Base-by-base conservation (phyloP, 805 yeast species). In the Kodamaea restingae region DNA sequence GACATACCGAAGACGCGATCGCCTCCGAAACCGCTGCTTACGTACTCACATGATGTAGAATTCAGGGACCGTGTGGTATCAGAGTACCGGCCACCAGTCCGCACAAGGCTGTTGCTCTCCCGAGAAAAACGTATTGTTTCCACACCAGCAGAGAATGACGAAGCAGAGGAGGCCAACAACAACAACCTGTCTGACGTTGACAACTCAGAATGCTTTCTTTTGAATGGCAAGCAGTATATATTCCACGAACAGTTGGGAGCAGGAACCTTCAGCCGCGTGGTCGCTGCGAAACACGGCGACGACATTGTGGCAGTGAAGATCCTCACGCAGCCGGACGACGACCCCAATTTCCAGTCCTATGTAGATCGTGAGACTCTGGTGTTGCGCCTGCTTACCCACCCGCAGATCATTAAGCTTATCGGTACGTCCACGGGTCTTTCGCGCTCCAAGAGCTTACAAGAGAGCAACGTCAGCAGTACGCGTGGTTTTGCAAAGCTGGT, bases 231-330 rank as follows among this genome's bases (percentile, higher is more conserved):
- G 28, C 31, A 12, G 32, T 54, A 39, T 39, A 25, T 24, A 11
- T 54, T 44, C 22, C 44, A 61, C 0, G 60, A 56, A 32, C 65
- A 71, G 31, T 65, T 84, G 4, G 95, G 95, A 1, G 50, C 65
- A 15, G 95, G 95, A 0, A 74, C 80, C 20, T 84, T 84, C 56
- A 80, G 88, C 55, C 71, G 69, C 6, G 93, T 84, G 8, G 69
- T 75, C 12, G 51, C 75, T 11, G 83, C 76, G 4, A 17, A 18
- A 8, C 58, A 55, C 10, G 45, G 48, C 15, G 32, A 32, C 14
- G 44, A 42, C 1, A 39, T 54, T 18, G 81, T 81, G 3, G 97
- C 97, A 0, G 73, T 91, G 26, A 91, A 91, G 56, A 74, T 85
- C 12, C 64, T 75, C 11, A 43, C 56, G 4, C 58, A 68, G n/a